Evolutionary conservation across 2,329 filamentous ascomycete genomes (phyloP).

Genomic region (Shiraia sp.): DNA sequence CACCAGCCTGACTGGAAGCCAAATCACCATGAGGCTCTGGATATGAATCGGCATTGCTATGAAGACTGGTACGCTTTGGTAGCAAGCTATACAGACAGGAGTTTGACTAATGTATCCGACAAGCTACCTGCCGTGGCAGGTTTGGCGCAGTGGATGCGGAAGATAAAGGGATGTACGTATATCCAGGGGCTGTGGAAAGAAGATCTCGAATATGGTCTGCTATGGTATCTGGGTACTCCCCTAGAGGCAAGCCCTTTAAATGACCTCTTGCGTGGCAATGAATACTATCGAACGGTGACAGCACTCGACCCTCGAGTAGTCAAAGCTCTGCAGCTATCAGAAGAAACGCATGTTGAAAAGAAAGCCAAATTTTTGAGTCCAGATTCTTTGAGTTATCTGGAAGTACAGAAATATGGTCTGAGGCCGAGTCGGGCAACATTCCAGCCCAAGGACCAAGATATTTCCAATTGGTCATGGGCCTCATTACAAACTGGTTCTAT

Average conservation of each 20-base stretch:
- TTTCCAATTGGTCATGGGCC: neutral
- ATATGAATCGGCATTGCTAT: neutral
- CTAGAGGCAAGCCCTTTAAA: neutral
- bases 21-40: neutral
- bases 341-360: neutral
- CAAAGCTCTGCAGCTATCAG: neutral
- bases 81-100: neutral
- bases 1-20: neutral
- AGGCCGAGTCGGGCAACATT: too few relatives aligned
- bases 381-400: neutral
- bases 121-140: conserved; percentile 1
- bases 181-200: neutral
- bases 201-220: neutral
- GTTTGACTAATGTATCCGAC: neutral
- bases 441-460: neutral
- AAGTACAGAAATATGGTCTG: too few relatives aligned
- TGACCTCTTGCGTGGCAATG: neutral
- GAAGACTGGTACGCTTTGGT: neutral
- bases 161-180: neutral
- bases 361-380: neutral
- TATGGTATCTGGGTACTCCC: neutral
- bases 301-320: neutral
- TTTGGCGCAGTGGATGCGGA: neutral
- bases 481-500: neutral
- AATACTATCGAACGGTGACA: neutral